These are phyloP conservation scores for Gastrodia elata DNA, from an alignment of 106 monocot species.

Conservation along the genomic window DNA sequence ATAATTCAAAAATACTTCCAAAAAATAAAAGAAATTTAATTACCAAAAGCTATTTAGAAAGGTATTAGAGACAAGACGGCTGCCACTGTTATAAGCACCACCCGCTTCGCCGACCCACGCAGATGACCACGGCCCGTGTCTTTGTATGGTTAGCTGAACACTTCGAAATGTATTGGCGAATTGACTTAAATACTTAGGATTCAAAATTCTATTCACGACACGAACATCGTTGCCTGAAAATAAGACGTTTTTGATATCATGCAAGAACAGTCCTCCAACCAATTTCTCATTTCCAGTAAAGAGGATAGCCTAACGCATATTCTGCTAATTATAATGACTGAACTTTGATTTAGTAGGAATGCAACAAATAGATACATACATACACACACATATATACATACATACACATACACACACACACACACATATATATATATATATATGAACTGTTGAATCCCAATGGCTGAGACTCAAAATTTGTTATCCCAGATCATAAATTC, in stretches of 20 bases:
- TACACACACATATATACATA: too few relatives aligned
- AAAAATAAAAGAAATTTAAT: not conserved
- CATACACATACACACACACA: too few relatives aligned
- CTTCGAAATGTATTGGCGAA: conserved; percentile 50
- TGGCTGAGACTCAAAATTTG: too few relatives aligned
- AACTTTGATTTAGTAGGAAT: not conserved
- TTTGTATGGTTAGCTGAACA: conserved; percentile 46
- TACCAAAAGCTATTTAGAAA: conserved; percentile 94
- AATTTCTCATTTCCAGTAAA: not conserved
- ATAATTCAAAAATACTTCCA: not conserved
- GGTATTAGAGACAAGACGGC: conserved; percentile 53
- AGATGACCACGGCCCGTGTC: conserved; percentile 84
- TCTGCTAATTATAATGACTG: not conserved
- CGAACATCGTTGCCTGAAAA: conserved; percentile 63
- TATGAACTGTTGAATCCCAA: too few relatives aligned
- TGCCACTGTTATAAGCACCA: conserved; percentile 88
- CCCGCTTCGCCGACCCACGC: conserved; percentile 97
- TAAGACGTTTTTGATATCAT: not conserved
- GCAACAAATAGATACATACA: too few relatives aligned
- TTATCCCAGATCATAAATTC: too few relatives aligned
- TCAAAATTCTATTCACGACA: conserved; percentile 38
- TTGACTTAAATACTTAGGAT: conserved; percentile 53
- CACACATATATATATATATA: too few relatives aligned
- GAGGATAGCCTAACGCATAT: not conserved
- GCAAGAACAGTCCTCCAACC: not conserved